Evolutionary conservation across 2,329 filamentous ascomycete genomes (phyloP).

Genomic region (Ophioceras dolichostomum): DNA sequence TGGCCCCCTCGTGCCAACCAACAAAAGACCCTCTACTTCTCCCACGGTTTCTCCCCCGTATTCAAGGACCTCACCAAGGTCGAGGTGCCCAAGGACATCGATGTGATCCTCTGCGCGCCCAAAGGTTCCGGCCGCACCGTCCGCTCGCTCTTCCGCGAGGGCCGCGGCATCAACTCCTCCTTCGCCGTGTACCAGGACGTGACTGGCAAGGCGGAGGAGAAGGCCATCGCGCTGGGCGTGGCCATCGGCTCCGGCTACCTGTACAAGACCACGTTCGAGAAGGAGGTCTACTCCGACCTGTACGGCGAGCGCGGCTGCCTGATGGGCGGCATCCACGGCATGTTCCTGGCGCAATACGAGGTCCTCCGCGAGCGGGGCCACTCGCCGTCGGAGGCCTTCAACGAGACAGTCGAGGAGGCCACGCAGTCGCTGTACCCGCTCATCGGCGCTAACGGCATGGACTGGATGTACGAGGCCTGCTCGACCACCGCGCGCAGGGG

Average conservation of each 20-base stretch:
- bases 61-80: constrained; percentile 99
- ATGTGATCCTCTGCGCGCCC: constrained; percentile 98
- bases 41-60: constrained; percentile 98
- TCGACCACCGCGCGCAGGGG: constrained; percentile 96
- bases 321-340: constrained; percentile 99
- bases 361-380: constrained; percentile 98
- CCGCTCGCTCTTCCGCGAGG: constrained; percentile 96
- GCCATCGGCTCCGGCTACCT: constrained; percentile 97
- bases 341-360: constrained; percentile 99
- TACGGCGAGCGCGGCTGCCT: constrained; percentile 99
- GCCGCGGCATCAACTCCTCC: constrained; percentile 99
- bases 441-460: constrained; percentile 96
- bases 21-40: constrained; percentile 95
- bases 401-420: constrained; percentile 99
- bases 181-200: constrained; percentile 98
- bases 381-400: constrained; percentile 97
- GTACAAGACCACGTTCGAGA: constrained; percentile 99
- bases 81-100: constrained; percentile 87
- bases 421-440: constrained; percentile 96
- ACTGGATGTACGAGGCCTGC: constrained; percentile 99
- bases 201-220: constrained; percentile 95
- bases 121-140: constrained; percentile 99
- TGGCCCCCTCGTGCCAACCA: neutral
- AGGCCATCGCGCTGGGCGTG: constrained; percentile 91
- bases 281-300: constrained; percentile 99